Evolutionary conservation across 495 filamentous ascomycete genomes (phyloP).

Genomic region (Oidiodendron maius): DNA sequence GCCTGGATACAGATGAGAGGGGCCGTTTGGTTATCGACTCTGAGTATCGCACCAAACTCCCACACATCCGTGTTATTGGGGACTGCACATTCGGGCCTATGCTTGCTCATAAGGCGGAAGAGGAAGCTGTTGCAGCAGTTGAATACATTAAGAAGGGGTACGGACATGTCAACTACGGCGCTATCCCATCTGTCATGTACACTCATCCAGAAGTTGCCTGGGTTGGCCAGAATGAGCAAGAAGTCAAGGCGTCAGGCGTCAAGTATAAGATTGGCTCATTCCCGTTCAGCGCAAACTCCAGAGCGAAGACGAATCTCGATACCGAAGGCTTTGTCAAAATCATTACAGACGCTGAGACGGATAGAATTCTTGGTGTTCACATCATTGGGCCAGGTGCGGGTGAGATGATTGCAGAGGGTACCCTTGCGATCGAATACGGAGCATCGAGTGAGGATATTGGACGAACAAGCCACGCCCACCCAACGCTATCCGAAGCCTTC

Average conservation of each 20-base stretch:
- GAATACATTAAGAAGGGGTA: conserved; percentile 97
- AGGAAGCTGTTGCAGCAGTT: conserved; percentile 89
- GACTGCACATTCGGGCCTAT: conserved; percentile 98
- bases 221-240: conserved; percentile 97
- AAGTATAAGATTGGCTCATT: conserved; percentile 89
- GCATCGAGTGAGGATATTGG: conserved; percentile 93
- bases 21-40: conserved; percentile 95
- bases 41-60: conserved; percentile 94
- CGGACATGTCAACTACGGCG: conserved; percentile 98
- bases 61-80: conserved; percentile 94
- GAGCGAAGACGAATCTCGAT: conserved; percentile 98
- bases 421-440: conserved; percentile 92
- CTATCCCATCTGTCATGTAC: conserved; percentile 99
- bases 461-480: conserved; percentile 94
- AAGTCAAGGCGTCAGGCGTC: conserved; percentile 82
- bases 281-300: conserved; percentile 95
- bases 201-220: conserved; percentile 97
- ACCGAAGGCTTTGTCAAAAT: conserved; percentile 97
- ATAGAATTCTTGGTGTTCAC: conserved; percentile 90
- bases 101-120: conserved; percentile 99
- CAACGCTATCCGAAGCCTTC: conserved; percentile 88
- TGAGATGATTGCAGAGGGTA: conserved; percentile 99
- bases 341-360: conserved; percentile 92
- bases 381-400: conserved; percentile 94
- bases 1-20: conserved; percentile 87